Percentiles rank a stretch among this genome's conserved stretches.
These are phyloP conservation scores for Rhizoclosmatium globosum DNA, from an alignment of 192 early-diverging fungal genomes.

Conservation along the genomic window DNA sequence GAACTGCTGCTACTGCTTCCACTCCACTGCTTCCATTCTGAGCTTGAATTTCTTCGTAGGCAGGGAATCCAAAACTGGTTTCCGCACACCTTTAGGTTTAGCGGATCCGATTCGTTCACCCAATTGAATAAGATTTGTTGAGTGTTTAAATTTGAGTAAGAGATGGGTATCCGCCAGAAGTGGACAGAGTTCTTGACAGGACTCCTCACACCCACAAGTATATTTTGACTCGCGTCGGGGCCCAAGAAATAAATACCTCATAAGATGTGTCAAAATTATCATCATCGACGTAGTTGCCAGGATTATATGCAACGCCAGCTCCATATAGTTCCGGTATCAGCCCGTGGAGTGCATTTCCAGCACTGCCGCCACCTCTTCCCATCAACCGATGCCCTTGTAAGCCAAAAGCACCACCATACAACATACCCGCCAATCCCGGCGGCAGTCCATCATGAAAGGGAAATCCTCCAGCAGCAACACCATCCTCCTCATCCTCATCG, in stretches of 20 bases:
- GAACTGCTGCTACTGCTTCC: not conserved
- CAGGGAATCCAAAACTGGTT: slow-evolving; percentile 11
- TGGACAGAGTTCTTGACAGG: no score
- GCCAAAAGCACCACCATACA: not conserved
- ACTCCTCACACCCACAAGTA: not conserved
- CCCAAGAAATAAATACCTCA: slow-evolving; percentile 1
- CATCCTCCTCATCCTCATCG: not conserved
- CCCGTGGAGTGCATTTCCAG: not conserved
- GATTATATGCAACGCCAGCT: slow-evolving; percentile 25
- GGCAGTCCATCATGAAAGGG: not conserved
- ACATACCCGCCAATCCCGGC: not conserved
- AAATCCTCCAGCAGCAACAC: not conserved
- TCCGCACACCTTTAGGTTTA: slow-evolving; percentile 4
- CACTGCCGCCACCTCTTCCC: not conserved
- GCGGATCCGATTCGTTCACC: slow-evolving; percentile 27
- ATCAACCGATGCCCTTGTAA: not conserved
- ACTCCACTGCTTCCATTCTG: not conserved
- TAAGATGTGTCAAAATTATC: slow-evolving; percentile 28
- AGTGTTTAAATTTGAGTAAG: not conserved
- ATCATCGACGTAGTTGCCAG: slow-evolving; percentile 24
- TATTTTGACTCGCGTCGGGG: not conserved
- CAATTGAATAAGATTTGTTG: slow-evolving; percentile 9
- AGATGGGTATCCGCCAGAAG: no score
- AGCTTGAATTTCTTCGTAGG: slow-evolving; percentile 4
- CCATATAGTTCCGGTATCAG: slow-evolving; percentile 27